Evolutionary conservation across 306 rosid genomes (phyloP).

Genomic region (Pueraria montana): DNA sequence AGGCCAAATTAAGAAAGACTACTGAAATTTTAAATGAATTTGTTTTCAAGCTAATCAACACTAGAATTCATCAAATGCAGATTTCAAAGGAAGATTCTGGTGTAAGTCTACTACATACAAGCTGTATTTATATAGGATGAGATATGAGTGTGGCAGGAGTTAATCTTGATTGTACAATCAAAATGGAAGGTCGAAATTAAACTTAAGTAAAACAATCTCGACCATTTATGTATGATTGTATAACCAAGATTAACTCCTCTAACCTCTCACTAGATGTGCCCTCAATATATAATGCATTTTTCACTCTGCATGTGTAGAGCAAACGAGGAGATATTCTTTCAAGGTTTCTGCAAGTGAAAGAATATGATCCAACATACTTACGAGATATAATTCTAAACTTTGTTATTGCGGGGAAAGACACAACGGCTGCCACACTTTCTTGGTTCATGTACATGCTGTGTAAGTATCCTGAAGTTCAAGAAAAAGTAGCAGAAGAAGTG

Average conservation of each 20-base stretch:
- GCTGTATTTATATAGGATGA: background rate
- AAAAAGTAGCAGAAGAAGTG: slow-evolving; percentile 67
- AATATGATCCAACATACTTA: slow-evolving; percentile 57
- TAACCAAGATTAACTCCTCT: background rate
- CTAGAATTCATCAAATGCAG: slow-evolving; percentile 62
- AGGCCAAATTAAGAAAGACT: slow-evolving; percentile 58
- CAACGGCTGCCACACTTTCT: slow-evolving; percentile 74
- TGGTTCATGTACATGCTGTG: slow-evolving; percentile 83
- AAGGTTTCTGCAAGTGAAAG: slow-evolving; percentile 65
- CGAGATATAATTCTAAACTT: slow-evolving; percentile 77
- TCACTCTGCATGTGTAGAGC: slow-evolving; percentile 54
- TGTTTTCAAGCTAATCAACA: slow-evolving; percentile 63
- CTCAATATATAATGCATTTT: background rate
- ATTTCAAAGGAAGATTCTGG: slow-evolving; percentile 48
- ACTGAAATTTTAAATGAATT: slow-evolving; percentile 61
- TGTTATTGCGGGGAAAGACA: slow-evolving; percentile 82
- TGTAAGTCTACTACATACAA: slow-evolving; percentile 54
- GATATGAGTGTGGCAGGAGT: background rate
- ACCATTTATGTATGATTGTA: background rate
- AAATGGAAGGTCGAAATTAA: background rate
- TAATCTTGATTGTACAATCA: background rate
- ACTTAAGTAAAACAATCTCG: background rate
- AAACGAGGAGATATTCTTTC: slow-evolving; percentile 72
- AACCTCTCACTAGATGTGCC: background rate
- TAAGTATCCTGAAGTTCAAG: slow-evolving; percentile 73